These are phyloP conservation scores for Cucumis hystrix DNA, from an alignment of 306 rosid genomes.

Conservation along the genomic window DNA sequence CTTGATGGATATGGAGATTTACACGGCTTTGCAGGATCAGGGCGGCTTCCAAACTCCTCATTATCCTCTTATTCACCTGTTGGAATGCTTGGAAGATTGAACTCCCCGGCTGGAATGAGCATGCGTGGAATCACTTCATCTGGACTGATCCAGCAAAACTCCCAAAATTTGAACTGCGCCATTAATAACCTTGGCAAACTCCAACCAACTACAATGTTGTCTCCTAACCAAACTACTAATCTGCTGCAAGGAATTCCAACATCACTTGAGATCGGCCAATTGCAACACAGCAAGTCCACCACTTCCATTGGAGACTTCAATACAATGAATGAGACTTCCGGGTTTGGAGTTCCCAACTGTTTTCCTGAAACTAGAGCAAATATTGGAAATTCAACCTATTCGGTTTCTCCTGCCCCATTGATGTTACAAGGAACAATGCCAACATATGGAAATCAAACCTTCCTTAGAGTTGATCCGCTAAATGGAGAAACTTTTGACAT, in stretches of 20 bases:
- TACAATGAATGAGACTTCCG: conserved; percentile 27
- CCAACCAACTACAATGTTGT: conserved; percentile 18
- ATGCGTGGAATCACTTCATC: conserved; percentile 38
- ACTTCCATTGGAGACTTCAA: conserved; percentile 25
- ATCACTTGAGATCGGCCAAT: conserved; percentile 34
- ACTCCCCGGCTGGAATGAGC: conserved; percentile 35
- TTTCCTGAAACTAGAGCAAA: conserved; percentile 24
- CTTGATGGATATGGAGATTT: conserved; percentile 42
- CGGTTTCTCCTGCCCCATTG: conserved; percentile 22
- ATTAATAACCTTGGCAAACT: conserved; percentile 32
- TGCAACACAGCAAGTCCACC: conserved; percentile 37
- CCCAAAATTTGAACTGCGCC: conserved; percentile 26
- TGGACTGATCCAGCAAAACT: conserved; percentile 19
- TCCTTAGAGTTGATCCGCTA: conserved; percentile 22
- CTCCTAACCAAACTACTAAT: conserved; percentile 33
- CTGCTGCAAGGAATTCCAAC: conserved; percentile 41
- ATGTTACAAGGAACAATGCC: conserved; percentile 30
- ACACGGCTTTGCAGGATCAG: conserved; percentile 23
- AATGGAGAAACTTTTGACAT: conserved; percentile 26
- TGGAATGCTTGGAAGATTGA: conserved; percentile 32
- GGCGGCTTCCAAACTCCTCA: conserved; percentile 25
- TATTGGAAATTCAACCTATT: conserved; percentile 23
- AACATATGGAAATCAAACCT: conserved; percentile 28
- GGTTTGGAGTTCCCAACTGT: conserved; percentile 26
- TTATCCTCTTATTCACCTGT: conserved; percentile 34